These are phyloP conservation scores for Thelephora aurantiotincta DNA, from an alignment of 768 basidiomycete species.

Conservation along the genomic window DNA sequence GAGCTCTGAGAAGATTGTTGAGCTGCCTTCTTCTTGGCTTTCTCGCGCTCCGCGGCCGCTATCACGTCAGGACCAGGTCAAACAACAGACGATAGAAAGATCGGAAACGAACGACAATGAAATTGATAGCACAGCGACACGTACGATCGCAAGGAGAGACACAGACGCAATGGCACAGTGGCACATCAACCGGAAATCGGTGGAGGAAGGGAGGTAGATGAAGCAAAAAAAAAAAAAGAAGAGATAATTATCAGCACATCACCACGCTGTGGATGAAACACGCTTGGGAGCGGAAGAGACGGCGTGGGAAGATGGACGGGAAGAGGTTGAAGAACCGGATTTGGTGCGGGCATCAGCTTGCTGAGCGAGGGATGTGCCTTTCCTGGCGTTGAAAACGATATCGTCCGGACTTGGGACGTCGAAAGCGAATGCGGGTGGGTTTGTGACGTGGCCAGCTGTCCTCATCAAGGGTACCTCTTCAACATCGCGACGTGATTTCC, in stretches of 20 bases:
- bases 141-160: not conserved
- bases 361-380: slow-evolving; percentile 48
- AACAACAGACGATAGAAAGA: slow-evolving; percentile 7
- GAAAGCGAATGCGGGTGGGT: slow-evolving; percentile 42
- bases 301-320: slow-evolving; percentile 4
- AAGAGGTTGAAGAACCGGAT: slow-evolving; percentile 3
- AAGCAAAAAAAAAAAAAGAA: slow-evolving; percentile 3
- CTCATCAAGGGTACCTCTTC: not conserved
- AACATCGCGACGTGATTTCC: not conserved
- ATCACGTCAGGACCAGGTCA: slow-evolving; percentile 16
- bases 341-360: slow-evolving; percentile 14
- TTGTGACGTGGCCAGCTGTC: slow-evolving; percentile 21
- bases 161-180: slow-evolving; percentile 3
- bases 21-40: slow-evolving; percentile 39
- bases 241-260: not conserved
- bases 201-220: slow-evolving; percentile 9
- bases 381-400: slow-evolving; percentile 65
- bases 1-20: not conserved
- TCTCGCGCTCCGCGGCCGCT: slow-evolving; percentile 76
- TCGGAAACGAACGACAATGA: slow-evolving; percentile 11
- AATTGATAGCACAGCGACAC: not conserved
- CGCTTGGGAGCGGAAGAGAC: slow-evolving; percentile 2
- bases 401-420: slow-evolving; percentile 89
- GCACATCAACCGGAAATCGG: slow-evolving; percentile 5
- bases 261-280: not conserved